phyloP scores from a whole-genome alignment of 352 stramenopile genomes.

The Poterioochromonas sp. region DNA sequence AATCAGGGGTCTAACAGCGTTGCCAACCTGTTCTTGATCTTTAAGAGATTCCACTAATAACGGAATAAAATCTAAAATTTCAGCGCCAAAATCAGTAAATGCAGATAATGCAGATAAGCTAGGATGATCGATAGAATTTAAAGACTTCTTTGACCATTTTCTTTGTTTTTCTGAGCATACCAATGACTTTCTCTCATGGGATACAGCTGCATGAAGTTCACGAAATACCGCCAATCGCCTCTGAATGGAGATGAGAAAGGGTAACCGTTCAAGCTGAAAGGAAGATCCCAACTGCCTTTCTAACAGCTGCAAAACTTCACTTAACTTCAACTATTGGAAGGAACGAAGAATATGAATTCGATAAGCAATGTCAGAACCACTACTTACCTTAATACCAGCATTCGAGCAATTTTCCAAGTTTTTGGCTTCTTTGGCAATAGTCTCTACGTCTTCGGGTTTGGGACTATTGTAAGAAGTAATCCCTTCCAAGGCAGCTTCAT shows the following conservation, averaged over 20 bases:
- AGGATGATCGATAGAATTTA: neutral
- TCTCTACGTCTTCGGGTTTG: neutral
- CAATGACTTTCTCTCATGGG: neutral
- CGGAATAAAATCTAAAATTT: neutral
- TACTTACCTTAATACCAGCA: conserved; percentile 1
- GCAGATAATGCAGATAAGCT: neutral
- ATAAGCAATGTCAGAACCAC: neutral
- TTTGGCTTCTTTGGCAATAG: neutral
- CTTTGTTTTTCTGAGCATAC: neutral
- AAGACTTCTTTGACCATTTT: neutral
- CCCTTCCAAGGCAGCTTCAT: neutral
- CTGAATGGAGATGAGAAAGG: neutral
- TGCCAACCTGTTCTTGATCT: no score
- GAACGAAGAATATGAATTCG: neutral
- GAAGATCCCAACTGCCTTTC: neutral
- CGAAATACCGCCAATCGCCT: neutral
- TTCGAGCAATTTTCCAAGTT: neutral
- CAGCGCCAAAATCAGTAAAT: neutral
- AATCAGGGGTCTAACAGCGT: no score
- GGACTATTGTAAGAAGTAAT: neutral
- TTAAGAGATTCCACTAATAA: neutral
- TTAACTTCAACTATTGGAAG: neutral
- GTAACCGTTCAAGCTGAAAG: neutral
- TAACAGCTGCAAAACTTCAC: neutral
- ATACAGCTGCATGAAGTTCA: neutral